A percentile compares a stretch with the other conserved stretches of the same genome.
phyloP scores from a whole-genome alignment of 108 stramenopile genomes.

The Skeletonema menzelii region DNA sequence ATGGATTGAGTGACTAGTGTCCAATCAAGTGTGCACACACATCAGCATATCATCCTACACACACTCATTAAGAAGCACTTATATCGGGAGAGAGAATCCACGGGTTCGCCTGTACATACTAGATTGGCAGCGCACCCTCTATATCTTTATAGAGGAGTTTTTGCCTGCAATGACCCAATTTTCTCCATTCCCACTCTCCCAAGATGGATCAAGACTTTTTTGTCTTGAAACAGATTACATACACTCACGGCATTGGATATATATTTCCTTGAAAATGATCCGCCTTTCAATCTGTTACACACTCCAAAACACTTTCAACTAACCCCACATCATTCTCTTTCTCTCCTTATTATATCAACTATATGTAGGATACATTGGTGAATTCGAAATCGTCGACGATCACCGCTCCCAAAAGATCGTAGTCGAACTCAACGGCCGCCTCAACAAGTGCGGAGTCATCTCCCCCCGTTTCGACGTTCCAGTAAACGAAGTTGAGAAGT shows the following conservation, averaged over 20 bases:
- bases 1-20: neutral
- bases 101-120: neutral
- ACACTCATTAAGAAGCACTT: neutral
- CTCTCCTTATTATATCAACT: conserved; percentile 5
- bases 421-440: conserved; percentile 94
- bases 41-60: neutral
- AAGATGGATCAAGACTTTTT: neutral
- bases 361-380: conserved; percentile 96
- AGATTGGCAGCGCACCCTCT: conserved; percentile 1
- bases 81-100: conserved; percentile 8
- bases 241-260: conserved; percentile 62
- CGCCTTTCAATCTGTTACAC: conserved; percentile 63
- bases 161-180: conserved; percentile 30
- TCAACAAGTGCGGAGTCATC: conserved; percentile 99
- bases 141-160: neutral
- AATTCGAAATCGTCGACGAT: conserved; percentile 99
- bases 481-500: conserved; percentile 94
- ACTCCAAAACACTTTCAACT: neutral
- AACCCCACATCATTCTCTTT: neutral
- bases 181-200: conserved; percentile 6
- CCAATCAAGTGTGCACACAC: neutral
- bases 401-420: conserved; percentile 99
- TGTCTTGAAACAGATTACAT: conserved; percentile 35
- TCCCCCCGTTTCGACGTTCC: conserved; percentile 96
- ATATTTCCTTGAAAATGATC: conserved; percentile 33